These are phyloP conservation scores for Halocafeteria seosinensis DNA, from an alignment of 108 stramenopile genomes.

Conservation along the genomic window DNA sequence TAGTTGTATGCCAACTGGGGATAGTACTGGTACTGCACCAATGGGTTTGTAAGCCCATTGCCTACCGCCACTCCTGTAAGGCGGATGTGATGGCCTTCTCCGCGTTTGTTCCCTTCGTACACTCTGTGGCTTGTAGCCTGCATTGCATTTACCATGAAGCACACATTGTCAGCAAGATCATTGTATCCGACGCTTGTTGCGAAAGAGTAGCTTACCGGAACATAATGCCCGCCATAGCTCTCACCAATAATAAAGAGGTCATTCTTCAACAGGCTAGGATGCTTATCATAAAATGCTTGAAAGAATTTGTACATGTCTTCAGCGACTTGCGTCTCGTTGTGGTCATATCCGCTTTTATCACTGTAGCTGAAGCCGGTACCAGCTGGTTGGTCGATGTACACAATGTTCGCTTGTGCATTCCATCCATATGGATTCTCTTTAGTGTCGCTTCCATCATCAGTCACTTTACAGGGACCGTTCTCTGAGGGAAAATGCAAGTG, in stretches of 20 bases:
- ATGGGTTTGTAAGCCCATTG: slow-evolving; percentile 80
- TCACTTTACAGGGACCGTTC: slow-evolving; percentile 84
- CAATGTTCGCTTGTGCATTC: slow-evolving; percentile 77
- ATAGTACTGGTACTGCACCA: slow-evolving; percentile 63
- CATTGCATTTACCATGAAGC: too few relatives aligned
- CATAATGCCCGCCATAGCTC: slow-evolving; percentile 88
- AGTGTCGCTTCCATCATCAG: slow-evolving; percentile 64
- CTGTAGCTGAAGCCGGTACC: slow-evolving; percentile 89
- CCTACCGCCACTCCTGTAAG: slow-evolving; percentile 74
- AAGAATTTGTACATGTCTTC: slow-evolving; percentile 86
- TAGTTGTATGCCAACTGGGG: slow-evolving; percentile 70
- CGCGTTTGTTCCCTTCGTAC: slow-evolving; percentile 41
- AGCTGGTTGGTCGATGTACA: slow-evolving; percentile 91
- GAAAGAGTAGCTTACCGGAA: too few relatives aligned
- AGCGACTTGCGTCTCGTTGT: slow-evolving; percentile 65
- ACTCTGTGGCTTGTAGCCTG: slow-evolving; percentile 59
- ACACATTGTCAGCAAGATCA: too few relatives aligned
- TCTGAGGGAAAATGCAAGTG: slow-evolving; percentile 40
- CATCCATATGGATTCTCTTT: slow-evolving; percentile 64
- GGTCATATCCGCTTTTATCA: slow-evolving; percentile 30
- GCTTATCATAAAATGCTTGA: slow-evolving; percentile 60
- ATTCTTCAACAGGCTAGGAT: slow-evolving; percentile 52
- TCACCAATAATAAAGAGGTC: slow-evolving; percentile 60
- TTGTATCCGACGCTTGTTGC: too few relatives aligned
- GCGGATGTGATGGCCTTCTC: slow-evolving; percentile 39